phyloP scores from a whole-genome alignment of 495 filamentous ascomycete species.

The Penicillium robsamsonii region DNA sequence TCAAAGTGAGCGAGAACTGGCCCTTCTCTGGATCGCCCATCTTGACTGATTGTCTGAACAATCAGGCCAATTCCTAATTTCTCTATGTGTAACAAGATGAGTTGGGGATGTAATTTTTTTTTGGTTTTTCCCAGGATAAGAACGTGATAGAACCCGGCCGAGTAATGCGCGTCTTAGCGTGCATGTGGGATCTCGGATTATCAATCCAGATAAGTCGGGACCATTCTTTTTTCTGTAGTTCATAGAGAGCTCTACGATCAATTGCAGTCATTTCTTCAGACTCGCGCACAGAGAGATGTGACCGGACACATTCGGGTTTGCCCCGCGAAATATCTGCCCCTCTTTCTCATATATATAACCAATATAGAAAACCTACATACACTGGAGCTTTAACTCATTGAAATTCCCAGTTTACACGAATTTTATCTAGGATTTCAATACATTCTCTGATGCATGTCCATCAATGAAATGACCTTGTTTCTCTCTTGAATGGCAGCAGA shows the following conservation, averaged over 20 bases:
- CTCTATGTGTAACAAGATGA: not conserved
- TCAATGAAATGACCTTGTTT: too few species aligned
- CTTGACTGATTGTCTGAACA: not conserved
- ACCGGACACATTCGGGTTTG: not conserved
- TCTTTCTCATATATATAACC: too few species aligned
- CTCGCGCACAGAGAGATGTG: not conserved
- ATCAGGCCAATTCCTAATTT: not conserved
- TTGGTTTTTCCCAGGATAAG: conserved; percentile 6
- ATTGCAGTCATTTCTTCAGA: not conserved
- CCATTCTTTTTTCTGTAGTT: not conserved
- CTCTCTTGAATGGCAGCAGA: too few species aligned
- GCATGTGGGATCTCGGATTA: conserved; percentile 6
- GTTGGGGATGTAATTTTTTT: not conserved
- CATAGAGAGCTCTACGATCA: not conserved
- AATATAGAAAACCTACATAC: too few species aligned
- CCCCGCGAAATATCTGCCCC: not conserved
- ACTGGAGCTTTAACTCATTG: too few species aligned
- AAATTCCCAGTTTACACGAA: too few species aligned
- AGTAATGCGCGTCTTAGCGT: not conserved
- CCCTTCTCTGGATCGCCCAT: conserved; percentile 5
- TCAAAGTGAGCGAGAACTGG: not conserved
- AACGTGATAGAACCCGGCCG: conserved; percentile 5
- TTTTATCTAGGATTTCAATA: too few species aligned
- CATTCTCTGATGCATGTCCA: too few species aligned
- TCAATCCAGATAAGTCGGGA: not conserved